Percentiles rank a stretch among this genome's conserved stretches.
phyloP scores from a whole-genome alignment of 495 filamentous ascomycete genomes.

The Penicillium arizonense region DNA sequence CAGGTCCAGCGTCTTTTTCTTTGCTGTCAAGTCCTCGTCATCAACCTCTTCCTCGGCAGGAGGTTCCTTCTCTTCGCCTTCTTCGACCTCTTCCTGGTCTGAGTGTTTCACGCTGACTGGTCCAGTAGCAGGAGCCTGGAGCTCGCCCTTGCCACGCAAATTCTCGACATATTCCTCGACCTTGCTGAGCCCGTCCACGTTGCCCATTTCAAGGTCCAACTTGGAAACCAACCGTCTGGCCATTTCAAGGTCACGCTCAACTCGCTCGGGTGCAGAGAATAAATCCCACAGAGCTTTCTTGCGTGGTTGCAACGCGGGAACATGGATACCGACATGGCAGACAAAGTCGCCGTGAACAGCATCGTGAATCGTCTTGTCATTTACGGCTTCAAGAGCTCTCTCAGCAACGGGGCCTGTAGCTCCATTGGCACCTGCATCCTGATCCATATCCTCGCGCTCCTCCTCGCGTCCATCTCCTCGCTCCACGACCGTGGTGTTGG shows the following conservation, averaged over 20 bases:
- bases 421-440: conserved; percentile 31
- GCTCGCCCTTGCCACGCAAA: conserved; percentile 65
- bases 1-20: conserved; percentile 96
- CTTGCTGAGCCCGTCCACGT: conserved; percentile 66
- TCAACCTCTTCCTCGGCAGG: conserved; percentile 83
- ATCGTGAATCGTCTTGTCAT: conserved; percentile 95
- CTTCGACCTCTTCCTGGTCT: conserved; percentile 69
- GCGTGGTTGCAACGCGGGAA: conserved; percentile 76
- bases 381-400: conserved; percentile 86
- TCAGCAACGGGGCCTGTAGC: conserved; percentile 58
- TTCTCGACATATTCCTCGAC: conserved; percentile 87
- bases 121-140: conserved; percentile 65
- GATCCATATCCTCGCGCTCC: conserved; percentile 58
- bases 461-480: conserved; percentile 61
- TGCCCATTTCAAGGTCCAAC: conserved; percentile 77
- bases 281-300: conserved; percentile 98
- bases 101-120: conserved; percentile 49
- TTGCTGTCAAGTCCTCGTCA: conserved; percentile 81
- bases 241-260: conserved; percentile 80
- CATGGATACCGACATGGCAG: conserved; percentile 94
- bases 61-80: conserved; percentile 67
- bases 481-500: conserved; percentile 57
- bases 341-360: conserved; percentile 91
- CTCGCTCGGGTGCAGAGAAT: conserved; percentile 84
- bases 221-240: conserved; percentile 72